Conservation (phyloP, 2,329 filamentous ascomycete species). For the Geosmithia flava region DNA sequence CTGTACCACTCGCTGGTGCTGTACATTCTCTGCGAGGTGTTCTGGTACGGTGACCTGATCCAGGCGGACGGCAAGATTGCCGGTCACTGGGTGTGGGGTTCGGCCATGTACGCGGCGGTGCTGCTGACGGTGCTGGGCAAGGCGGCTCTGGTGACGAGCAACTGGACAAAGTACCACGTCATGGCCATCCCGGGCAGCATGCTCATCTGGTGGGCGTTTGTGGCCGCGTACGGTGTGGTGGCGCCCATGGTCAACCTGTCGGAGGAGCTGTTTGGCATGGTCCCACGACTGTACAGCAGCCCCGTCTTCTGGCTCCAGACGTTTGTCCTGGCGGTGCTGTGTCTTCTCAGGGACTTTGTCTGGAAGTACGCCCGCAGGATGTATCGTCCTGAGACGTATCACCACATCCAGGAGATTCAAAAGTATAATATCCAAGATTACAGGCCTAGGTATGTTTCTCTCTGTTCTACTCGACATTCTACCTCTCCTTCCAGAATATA, state of each 20-base stretch:
- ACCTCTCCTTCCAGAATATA: background rate
- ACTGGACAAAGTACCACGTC: constrained; percentile 98
- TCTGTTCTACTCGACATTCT: background rate
- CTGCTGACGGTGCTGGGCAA: constrained; percentile 89
- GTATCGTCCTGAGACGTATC: constrained; percentile 92
- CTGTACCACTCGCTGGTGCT: constrained; percentile 91
- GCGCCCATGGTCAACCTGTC: constrained; percentile 76
- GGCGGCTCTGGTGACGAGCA: constrained; percentile 86
- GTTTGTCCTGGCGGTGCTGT: constrained; percentile 67
- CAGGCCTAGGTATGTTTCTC: constrained; percentile 61
- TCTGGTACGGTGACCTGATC: constrained; percentile 72
- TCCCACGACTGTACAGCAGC: constrained; percentile 67
- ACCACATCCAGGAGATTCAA: constrained; percentile 98
- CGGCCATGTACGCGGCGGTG: constrained; percentile 86
- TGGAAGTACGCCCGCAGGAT: constrained; percentile 98
- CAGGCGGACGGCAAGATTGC: constrained; percentile 68
- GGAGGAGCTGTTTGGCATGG: constrained; percentile 71
- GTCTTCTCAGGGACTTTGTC: constrained; percentile 75
- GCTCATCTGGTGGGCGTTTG: constrained; percentile 80
- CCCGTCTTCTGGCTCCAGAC: constrained; percentile 88
- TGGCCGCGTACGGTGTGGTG: constrained; percentile 76
- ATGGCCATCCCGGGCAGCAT: constrained; percentile 92
- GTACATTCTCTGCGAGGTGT: constrained; percentile 72
- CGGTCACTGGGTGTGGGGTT: constrained; percentile 97
- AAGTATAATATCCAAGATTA: constrained; percentile 99